Evolutionary conservation across 1,284 basidiomycete genomes (phyloP).

Genomic region (Cryptococcus sp.): DNA sequence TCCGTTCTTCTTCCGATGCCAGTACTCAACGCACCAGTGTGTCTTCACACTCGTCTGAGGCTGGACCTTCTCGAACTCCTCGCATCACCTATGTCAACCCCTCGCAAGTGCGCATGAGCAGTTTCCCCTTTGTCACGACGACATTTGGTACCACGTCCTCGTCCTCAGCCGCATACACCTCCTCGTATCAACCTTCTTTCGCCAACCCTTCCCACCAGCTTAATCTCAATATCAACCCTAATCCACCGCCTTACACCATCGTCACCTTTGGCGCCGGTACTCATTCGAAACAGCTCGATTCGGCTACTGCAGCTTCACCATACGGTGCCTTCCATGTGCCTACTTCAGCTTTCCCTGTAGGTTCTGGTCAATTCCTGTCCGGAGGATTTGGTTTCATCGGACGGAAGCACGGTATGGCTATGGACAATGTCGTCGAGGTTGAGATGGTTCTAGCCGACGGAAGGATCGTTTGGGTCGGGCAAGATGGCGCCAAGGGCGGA

Average conservation of each 20-base stretch:
- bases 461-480: conserved; percentile 64
- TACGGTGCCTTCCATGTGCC: conserved; percentile 84
- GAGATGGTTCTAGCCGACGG: conserved; percentile 72
- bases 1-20: neutral
- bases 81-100: conserved; percentile 43
- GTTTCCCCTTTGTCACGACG: conserved; percentile 25
- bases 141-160: conserved; percentile 22
- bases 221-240: conserved; percentile 30
- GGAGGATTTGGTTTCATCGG: conserved; percentile 88
- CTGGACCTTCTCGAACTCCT: conserved; percentile 14
- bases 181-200: conserved; percentile 11
- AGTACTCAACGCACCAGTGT: neutral
- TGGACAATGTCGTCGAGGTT: conserved; percentile 80
- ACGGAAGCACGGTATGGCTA: conserved; percentile 75
- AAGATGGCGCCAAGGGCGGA: conserved; percentile 59
- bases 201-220: conserved; percentile 7
- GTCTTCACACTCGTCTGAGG: conserved; percentile 1
- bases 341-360: conserved; percentile 59
- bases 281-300: conserved; percentile 76
- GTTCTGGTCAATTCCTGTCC: conserved; percentile 76
- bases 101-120: conserved; percentile 27
- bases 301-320: conserved; percentile 69
- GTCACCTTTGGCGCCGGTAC: conserved; percentile 81
- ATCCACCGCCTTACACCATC: conserved; percentile 68
- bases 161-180: conserved; percentile 12